phyloP scores from a whole-genome alignment of 2,329 filamentous ascomycete genomes.

The Aureobasidium sp. region DNA sequence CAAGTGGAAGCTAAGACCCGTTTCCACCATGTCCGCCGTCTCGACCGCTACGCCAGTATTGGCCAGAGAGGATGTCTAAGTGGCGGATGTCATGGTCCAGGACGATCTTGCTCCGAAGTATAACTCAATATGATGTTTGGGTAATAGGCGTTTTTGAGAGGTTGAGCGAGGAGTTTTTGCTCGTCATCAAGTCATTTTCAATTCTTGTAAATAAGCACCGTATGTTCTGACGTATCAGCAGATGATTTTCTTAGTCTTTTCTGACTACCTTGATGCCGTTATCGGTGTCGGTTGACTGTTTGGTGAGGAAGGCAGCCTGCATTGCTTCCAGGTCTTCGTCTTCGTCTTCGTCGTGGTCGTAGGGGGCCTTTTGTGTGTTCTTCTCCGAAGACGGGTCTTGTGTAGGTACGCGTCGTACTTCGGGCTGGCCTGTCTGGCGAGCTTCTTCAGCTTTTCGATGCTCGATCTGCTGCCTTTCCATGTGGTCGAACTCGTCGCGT shows the following conservation, averaged over 20 bases:
- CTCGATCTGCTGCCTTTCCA: conserved; percentile 67
- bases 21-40: conserved; percentile 13
- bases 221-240: neutral
- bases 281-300: conserved; percentile 30
- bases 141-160: neutral
- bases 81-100: neutral
- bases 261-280: conserved; percentile 65
- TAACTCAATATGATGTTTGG: neutral
- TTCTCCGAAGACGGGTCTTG: neutral
- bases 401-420: conserved; percentile 5
- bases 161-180: conserved; percentile 1
- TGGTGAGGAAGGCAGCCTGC: conserved; percentile 28
- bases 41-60: neutral
- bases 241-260: conserved; percentile 32
- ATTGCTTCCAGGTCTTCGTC: conserved; percentile 33
- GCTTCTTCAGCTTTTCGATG: conserved; percentile 47
- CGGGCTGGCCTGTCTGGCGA: conserved; percentile 16
- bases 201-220: conserved; percentile 2
- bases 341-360: conserved; percentile 27
- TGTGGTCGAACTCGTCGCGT: conserved; percentile 77
- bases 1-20: conserved; percentile 22
- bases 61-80: neutral
- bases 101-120: neutral
- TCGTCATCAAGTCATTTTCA: neutral
- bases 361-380: neutral